These are phyloP conservation scores for Boletus eberwhitei DNA, from an alignment of 768 basidiomycete species.

Conservation along the genomic window DNA sequence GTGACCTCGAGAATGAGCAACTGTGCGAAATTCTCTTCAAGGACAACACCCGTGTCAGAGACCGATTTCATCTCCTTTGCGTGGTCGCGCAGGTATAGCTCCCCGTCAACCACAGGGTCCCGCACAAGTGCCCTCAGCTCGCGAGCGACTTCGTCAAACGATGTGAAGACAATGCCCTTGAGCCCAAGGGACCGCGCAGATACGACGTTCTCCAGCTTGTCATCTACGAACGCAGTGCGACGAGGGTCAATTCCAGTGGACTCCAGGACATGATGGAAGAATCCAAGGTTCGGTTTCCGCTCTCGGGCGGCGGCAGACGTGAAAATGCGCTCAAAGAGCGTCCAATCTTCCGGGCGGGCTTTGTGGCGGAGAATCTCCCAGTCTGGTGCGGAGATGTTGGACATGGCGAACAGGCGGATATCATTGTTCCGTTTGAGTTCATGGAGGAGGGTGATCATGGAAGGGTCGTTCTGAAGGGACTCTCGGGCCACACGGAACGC, in stretches of 20 bases:
- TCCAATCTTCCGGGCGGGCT: constrained; percentile 14
- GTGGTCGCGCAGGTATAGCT: constrained; percentile 10
- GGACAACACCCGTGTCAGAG: constrained; percentile 5
- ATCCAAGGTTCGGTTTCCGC: constrained; percentile 22
- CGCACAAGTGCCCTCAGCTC: constrained; percentile 15
- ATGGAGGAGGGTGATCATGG: constrained; percentile 16
- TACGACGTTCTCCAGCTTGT: constrained; percentile 21
- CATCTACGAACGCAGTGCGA: constrained; percentile 24
- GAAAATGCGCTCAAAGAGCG: constrained; percentile 19
- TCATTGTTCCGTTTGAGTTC: constrained; percentile 6
- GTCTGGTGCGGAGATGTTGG: constrained; percentile 21
- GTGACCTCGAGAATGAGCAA: constrained; percentile 20
- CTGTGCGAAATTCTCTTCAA: constrained; percentile 22
- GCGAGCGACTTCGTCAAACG: constrained; percentile 12
- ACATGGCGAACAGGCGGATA: constrained; percentile 22
- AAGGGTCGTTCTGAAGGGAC: constrained; percentile 7
- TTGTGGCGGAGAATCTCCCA: constrained; percentile 19
- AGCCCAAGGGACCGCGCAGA: constrained; percentile 20
- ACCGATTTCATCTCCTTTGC: constrained; percentile 19
- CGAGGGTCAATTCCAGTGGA: constrained; percentile 15
- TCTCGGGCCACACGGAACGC: constrained; percentile 7
- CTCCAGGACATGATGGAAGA: constrained; percentile 13
- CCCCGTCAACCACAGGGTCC: constrained; percentile 14
- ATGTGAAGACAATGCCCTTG: constrained; percentile 19
- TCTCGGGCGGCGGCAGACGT: constrained; percentile 16